Evolutionary conservation across 1,284 basidiomycete genomes (phyloP).

Genomic region (Coniferiporia weirii): DNA sequence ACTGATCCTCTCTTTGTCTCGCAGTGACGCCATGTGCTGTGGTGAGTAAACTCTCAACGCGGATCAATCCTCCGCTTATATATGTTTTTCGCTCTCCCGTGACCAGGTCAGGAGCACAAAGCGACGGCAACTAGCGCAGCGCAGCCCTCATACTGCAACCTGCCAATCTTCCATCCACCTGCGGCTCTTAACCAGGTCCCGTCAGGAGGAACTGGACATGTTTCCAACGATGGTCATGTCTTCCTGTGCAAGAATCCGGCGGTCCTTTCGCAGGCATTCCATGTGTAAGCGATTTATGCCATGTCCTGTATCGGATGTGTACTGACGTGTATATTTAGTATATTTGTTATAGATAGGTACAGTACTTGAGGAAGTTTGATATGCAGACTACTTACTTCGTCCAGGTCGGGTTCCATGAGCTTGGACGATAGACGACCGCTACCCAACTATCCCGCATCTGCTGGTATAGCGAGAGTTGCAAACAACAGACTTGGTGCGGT

Average conservation of each 20-base stretch:
- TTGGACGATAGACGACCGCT: conserved; percentile 39
- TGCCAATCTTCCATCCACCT: conserved; percentile 50
- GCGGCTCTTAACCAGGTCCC: conserved; percentile 25
- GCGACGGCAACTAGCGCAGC: conserved; percentile 33
- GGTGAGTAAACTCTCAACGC: conserved; percentile 28
- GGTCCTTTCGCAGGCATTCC: conserved; percentile 49
- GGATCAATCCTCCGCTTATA: background rate
- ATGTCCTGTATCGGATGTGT: background rate
- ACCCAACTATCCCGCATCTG: conserved; percentile 38
- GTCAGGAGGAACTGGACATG: conserved; percentile 36
- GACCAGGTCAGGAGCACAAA: conserved; percentile 46
- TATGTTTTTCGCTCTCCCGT: background rate
- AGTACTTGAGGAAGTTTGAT: background rate
- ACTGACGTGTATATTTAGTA: conserved; percentile 28
- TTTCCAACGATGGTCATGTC: conserved; percentile 51
- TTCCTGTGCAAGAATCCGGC: conserved; percentile 54
- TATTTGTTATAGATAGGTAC: conserved; percentile 49
- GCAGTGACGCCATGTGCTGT: conserved; percentile 50
- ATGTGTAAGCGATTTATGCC: conserved; percentile 41
- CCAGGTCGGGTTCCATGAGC: conserved; percentile 51
- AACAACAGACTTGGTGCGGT: conserved; percentile 57
- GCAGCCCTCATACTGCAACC: conserved; percentile 49
- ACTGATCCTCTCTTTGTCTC: background rate
- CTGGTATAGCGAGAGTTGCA: conserved; percentile 31
- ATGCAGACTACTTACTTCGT: background rate